A percentile compares a stretch with the other conserved stretches of the same genome.
Evolutionary conservation across 495 filamentous ascomycete species (phyloP).

Genomic region (Staphylotrichum longicolle): DNA sequence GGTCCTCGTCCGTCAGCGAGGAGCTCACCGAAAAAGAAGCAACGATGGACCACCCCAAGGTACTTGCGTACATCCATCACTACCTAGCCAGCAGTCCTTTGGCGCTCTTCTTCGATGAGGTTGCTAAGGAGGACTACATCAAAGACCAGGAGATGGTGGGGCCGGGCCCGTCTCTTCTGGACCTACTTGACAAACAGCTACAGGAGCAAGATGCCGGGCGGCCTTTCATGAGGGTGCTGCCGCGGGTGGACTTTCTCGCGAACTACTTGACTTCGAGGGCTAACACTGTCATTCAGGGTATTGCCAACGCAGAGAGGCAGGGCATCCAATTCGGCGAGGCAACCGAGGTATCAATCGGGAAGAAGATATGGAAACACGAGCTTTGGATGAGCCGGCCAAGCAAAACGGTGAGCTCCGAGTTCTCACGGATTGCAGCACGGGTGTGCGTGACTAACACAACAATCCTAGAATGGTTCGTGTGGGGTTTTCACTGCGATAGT

Average conservation of each 20-base stretch:
- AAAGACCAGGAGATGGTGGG: constrained; percentile 37
- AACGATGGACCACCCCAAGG: constrained; percentile 52
- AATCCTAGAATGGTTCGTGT: constrained; percentile 30
- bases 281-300: constrained; percentile 46
- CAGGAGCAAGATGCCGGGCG: constrained; percentile 41
- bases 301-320: constrained; percentile 54
- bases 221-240: constrained; percentile 39
- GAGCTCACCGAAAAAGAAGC: constrained; percentile 56
- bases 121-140: constrained; percentile 31
- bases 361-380: constrained; percentile 42
- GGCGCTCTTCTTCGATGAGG: constrained; percentile 40
- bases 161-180: constrained; percentile 39
- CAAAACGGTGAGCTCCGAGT: constrained; percentile 20
- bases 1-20: constrained; percentile 43
- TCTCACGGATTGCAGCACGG: neutral
- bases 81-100: constrained; percentile 50
- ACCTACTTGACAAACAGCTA: constrained; percentile 48
- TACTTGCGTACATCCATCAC: constrained; percentile 53
- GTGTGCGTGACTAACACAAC: constrained; percentile 19
- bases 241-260: constrained; percentile 47
- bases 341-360: constrained; percentile 37
- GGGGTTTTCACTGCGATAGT: constrained; percentile 40
- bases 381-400: constrained; percentile 26
- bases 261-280: constrained; percentile 42
- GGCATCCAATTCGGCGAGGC: constrained; percentile 52